These are phyloP conservation scores for Scopulariopsis brevicaulis DNA, from an alignment of 2,329 filamentous ascomycete genomes.

Conservation along the genomic window DNA sequence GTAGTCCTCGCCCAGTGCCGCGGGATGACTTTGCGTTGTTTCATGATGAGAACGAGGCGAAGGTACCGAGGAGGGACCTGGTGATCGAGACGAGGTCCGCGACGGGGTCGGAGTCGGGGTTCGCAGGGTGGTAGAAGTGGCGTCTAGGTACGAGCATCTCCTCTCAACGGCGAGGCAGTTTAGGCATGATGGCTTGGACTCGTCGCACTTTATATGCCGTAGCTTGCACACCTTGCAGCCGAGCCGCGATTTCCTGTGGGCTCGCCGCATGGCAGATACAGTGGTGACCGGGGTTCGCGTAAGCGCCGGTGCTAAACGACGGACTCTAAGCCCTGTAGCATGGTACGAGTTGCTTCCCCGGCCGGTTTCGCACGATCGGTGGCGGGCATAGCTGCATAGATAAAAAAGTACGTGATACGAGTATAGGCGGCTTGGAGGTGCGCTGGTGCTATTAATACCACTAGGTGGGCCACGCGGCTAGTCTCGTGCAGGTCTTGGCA, in stretches of 20 bases:
- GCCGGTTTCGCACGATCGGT: too few species aligned
- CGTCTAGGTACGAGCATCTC: constrained; percentile 19
- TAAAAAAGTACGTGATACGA: too few species aligned
- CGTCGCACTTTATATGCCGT: constrained; percentile 30
- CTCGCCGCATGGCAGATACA: too few species aligned
- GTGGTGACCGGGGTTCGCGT: too few species aligned
- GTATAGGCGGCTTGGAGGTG: too few species aligned
- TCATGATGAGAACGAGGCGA: neutral
- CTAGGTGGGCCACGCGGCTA: too few species aligned
- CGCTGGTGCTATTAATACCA: too few species aligned
- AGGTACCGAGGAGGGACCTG: neutral
- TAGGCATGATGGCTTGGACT: constrained; percentile 24
- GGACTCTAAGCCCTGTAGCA: too few species aligned
- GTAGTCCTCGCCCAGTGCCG: constrained; percentile 14
- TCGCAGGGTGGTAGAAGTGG: neutral
- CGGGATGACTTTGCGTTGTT: neutral
- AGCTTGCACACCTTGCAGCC: constrained; percentile 27
- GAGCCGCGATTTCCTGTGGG: constrained; percentile 21
- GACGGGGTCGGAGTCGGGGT: neutral
- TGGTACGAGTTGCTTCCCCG: too few species aligned
- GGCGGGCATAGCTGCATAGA: too few species aligned
- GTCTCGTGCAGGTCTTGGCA: too few species aligned
- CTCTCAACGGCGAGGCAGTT: constrained; percentile 25
- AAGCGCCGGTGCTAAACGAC: too few species aligned
- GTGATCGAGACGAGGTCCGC: neutral